Evolutionary conservation across 2,329 filamentous ascomycete species (phyloP), one percentile per base, ranked within the genome.

Genomic region (Hirsutella rhossiliensis): DNA sequence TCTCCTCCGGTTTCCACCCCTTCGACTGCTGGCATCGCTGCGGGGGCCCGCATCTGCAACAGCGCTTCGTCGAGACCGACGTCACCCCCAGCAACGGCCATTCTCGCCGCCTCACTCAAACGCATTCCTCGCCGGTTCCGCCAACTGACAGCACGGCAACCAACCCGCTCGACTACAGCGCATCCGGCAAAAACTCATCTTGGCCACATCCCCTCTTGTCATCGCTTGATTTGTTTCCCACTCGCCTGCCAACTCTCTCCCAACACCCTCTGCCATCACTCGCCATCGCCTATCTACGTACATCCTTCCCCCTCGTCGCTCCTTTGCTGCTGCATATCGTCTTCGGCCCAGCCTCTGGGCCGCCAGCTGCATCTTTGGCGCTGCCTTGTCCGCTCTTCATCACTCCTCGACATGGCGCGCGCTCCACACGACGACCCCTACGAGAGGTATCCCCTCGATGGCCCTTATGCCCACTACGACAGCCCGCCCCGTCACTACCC

Each of bases 361-460:
- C 34, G 34, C 34, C 34, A 37, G 34, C 34, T 17, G n/a, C 34
- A 5, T n/a, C 15, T 17, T 37, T 13, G 15, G 15, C 15, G 15
- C 18, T 37, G 34, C 15, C 13, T 18, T 17, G 13, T 11, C 19
- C 36, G 17, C 20, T 29, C 34, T 23, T 20, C 11, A 2, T 15
- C 17, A 13, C 19, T 36, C 42, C 4, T 8, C 23, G 40, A 28
- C 49, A 65, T 65, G 62, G 54, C 58, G 51, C 55, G 56, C 45
- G 58, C 62, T 54, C 41, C 46, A 19, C 48, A 47, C 18, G 50
- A 55, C 41, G 58, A 62, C 47, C 55, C 55, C 29, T 59, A 58
- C 47, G 62, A 65, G 55, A 59, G 60, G 51, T 58, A 63, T 34
- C 60, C 60, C 45, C 56, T 64, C 40, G 61, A 61, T 38, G 61